These are phyloP conservation scores for Cyclostephanos tholiformis DNA, from an alignment of 108 stramenopile species.

Conservation along the genomic window DNA sequence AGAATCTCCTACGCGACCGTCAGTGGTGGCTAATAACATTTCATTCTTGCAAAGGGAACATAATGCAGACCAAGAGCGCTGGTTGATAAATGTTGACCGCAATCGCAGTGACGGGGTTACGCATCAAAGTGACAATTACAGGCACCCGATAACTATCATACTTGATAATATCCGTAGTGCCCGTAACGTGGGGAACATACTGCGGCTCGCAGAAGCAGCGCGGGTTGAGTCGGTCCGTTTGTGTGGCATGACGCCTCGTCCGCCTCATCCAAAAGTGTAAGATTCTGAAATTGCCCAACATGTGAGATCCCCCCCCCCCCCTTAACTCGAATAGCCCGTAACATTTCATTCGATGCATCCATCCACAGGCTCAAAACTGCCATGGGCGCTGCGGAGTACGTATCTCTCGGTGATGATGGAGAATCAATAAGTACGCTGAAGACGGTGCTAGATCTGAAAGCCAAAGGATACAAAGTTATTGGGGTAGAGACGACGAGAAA, in stretches of 20 bases:
- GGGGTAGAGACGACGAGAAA: constrained; percentile 58
- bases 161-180: constrained; percentile 62
- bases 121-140: background rate
- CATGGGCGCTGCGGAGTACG: constrained; percentile 56
- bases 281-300: background rate
- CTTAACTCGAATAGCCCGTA: too few relatives aligned
- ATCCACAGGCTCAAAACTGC: constrained; percentile 44
- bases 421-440: constrained; percentile 38
- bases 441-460: constrained; percentile 52
- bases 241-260: constrained; percentile 62
- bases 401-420: constrained; percentile 27
- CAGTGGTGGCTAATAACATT: constrained; percentile 60
- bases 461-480: constrained; percentile 41
- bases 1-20: constrained; percentile 54
- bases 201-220: constrained; percentile 54
- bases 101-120: constrained; percentile 24
- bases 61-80: constrained; percentile 54
- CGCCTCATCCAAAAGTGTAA: constrained; percentile 57
- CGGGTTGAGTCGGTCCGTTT: constrained; percentile 47
- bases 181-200: constrained; percentile 60
- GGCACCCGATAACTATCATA: constrained; percentile 50
- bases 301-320: background rate
- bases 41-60: constrained; percentile 56
- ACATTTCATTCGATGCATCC: background rate
- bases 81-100: constrained; percentile 61